Conservation (phyloP, 805 yeast genomes). For the Yarrowia sp. region DNA sequence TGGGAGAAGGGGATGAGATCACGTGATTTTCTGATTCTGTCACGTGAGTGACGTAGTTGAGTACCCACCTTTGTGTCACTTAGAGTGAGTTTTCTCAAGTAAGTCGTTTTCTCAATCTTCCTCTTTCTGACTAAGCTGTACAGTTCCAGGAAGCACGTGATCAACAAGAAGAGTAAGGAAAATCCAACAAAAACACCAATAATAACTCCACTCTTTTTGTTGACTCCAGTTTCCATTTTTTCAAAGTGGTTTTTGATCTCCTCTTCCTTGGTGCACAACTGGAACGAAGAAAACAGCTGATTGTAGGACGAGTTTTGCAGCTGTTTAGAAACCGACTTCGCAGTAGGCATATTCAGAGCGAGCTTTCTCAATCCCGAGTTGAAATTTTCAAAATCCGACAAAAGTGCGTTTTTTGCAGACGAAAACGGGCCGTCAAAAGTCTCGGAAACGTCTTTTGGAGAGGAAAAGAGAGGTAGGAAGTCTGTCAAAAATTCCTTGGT, state of each 20-base stretch:
- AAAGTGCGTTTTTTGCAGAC: background rate
- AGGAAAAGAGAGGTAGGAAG: background rate
- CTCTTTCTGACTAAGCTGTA: background rate
- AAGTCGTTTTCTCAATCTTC: background rate
- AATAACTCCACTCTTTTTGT: background rate
- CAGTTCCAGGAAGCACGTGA: background rate
- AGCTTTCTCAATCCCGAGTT: background rate
- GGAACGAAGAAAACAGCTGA: background rate
- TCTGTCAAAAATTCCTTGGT: background rate
- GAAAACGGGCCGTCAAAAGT: background rate
- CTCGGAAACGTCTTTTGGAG: background rate
- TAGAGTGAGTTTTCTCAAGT: background rate
- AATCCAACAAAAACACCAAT: background rate
- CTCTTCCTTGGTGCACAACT: background rate
- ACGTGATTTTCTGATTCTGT: background rate
- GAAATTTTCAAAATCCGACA: background rate
- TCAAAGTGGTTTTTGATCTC: background rate
- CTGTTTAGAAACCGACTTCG: background rate
- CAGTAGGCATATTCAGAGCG: background rate
- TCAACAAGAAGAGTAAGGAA: background rate
- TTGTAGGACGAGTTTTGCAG: constrained; percentile 2
- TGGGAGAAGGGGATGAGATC: background rate
- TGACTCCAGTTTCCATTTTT: background rate
- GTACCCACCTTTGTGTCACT: background rate
- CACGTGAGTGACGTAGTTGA: background rate